Evolutionary conservation across 1,284 basidiomycete genomes (phyloP).

Genomic region (Thecaphora frezii): DNA sequence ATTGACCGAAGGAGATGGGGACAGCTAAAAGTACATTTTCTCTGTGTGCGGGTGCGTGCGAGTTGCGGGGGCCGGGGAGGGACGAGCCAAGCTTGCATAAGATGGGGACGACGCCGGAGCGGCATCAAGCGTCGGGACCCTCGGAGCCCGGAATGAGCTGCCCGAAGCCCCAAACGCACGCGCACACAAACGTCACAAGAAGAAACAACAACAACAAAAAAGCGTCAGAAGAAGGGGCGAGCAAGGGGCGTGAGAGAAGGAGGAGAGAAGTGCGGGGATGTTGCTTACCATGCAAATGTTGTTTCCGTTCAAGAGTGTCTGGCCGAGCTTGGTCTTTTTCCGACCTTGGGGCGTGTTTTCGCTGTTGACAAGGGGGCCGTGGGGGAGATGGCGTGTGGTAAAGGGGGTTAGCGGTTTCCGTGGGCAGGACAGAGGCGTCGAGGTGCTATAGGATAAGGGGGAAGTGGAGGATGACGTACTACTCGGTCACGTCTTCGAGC

Average conservation of each 20-base stretch:
- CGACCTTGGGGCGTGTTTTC: conserved; percentile 79
- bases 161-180: too few species aligned
- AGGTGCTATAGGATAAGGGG: background rate
- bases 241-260: background rate
- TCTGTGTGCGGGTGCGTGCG: too few species aligned
- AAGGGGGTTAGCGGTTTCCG: too few species aligned
- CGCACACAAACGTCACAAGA: background rate
- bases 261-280: background rate
- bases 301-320: conserved; percentile 94
- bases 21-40: too few species aligned
- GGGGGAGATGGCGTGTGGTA: conserved; percentile 3
- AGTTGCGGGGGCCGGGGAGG: too few species aligned
- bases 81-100: too few species aligned
- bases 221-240: background rate
- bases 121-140: conserved; percentile 16
- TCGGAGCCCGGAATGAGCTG: conserved; percentile 43
- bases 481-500: conserved; percentile 93
- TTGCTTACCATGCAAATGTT: conserved; percentile 91
- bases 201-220: background rate
- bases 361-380: conserved; percentile 63
- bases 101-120: too few species aligned
- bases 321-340: conserved; percentile 79
- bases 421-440: too few species aligned
- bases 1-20: too few species aligned
- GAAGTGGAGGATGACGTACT: conserved; percentile 64